phyloP scores from a whole-genome alignment of 2,329 filamentous ascomycete species.

The Penicillium sp. region DNA sequence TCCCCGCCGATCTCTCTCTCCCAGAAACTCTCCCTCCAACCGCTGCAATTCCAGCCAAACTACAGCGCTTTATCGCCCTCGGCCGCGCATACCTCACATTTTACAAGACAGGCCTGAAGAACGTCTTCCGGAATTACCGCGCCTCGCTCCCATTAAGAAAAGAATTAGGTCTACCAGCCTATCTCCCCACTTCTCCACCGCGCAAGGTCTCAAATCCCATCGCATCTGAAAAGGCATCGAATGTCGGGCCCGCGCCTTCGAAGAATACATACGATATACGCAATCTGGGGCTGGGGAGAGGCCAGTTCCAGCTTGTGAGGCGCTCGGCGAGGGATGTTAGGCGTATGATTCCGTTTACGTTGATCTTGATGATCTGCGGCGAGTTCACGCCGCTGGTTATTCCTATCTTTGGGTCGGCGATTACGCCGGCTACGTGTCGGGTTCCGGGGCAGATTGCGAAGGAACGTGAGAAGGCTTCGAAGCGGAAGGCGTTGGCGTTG shows the following conservation, averaged over 20 bases:
- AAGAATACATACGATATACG: background rate
- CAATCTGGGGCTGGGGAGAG: slow-evolving; percentile 49
- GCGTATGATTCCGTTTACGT: slow-evolving; percentile 74
- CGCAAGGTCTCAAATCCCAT: slow-evolving; percentile 8
- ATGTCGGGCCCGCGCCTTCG: background rate
- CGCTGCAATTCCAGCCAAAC: slow-evolving; percentile 41
- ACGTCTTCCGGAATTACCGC: slow-evolving; percentile 67
- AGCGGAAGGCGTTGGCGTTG: slow-evolving; percentile 32
- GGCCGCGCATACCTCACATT: slow-evolving; percentile 79
- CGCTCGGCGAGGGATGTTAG: slow-evolving; percentile 71
- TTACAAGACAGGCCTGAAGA: slow-evolving; percentile 82
- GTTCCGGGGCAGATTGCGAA: slow-evolving; percentile 73
- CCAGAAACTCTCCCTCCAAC: slow-evolving; percentile 54
- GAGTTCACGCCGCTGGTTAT: slow-evolving; percentile 85
- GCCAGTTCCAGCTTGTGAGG: slow-evolving; percentile 68
- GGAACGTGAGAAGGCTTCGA: slow-evolving; percentile 55
- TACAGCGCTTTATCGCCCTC: slow-evolving; percentile 43
- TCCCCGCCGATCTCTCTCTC: slow-evolving; percentile 67
- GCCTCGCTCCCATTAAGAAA: slow-evolving; percentile 33
- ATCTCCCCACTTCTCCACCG: slow-evolving; percentile 37
- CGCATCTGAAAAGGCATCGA: background rate
- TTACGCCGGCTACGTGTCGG: slow-evolving; percentile 79
- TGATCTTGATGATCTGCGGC: slow-evolving; percentile 75
- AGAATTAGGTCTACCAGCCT: slow-evolving; percentile 29
- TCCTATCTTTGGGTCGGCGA: slow-evolving; percentile 63